Conservation (phyloP, 73 alveolate species). For the Paramecium pentaurelia region DNA sequence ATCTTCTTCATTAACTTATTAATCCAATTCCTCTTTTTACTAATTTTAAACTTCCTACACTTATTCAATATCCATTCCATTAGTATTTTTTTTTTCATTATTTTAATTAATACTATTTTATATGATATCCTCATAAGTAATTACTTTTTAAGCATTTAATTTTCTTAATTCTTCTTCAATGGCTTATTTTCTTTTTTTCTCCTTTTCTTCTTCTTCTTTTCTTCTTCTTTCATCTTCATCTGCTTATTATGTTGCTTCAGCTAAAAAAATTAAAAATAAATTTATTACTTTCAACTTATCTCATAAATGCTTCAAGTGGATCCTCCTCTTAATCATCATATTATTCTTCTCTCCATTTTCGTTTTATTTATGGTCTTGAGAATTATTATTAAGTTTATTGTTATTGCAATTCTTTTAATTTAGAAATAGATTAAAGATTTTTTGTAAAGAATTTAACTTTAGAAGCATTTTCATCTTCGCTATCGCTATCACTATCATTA, state of each 20-base stretch:
- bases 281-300: conserved; percentile 58
- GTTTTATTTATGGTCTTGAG: background rate
- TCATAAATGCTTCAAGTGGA: conserved; percentile 81
- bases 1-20: conserved; percentile 49
- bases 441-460: background rate
- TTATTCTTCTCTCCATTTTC: conserved; percentile 15
- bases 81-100: conserved; percentile 52
- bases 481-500: background rate
- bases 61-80: conserved; percentile 48
- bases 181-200: conserved; percentile 8
- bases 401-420: background rate
- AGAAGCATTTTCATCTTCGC: background rate
- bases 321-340: conserved; percentile 74
- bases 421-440: background rate
- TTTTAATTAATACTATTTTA: background rate
- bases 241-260: conserved; percentile 60
- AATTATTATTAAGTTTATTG: background rate
- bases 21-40: conserved; percentile 39
- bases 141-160: conserved; percentile 40
- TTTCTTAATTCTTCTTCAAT: conserved; percentile 53
- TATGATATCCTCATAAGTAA: conserved; percentile 52
- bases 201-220: conserved; percentile 61
- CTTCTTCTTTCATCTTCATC: conserved; percentile 62
- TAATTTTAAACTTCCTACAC: background rate
- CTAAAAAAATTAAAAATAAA: conserved; percentile 19